Evolutionary conservation across 2,329 filamentous ascomycete genomes (phyloP).

Genomic region (Alternaria gaisen): DNA sequence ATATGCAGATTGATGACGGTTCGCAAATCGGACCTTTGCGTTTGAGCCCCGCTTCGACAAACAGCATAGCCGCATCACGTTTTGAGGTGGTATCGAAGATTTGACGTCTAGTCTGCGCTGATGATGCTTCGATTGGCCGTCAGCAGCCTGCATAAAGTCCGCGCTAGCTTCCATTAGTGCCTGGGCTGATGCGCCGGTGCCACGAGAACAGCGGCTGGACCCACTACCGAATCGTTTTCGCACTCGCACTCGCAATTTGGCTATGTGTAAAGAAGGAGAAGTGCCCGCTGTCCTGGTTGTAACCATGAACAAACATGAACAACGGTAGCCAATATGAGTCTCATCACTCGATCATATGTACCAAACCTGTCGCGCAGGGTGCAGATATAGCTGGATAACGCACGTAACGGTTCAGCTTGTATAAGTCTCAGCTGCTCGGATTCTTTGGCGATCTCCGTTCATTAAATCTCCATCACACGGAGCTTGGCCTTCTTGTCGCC

Average conservation of each 20-base stretch:
- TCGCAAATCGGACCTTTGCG: constrained; percentile 3
- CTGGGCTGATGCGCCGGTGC: constrained; percentile 2
- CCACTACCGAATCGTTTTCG: background rate
- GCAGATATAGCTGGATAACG: background rate
- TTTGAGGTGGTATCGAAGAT: background rate
- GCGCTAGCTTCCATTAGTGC: background rate
- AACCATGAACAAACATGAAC: background rate
- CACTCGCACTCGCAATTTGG: background rate
- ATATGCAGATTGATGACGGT: constrained; percentile 10
- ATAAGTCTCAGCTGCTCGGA: background rate
- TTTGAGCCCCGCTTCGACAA: background rate
- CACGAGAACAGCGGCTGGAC: background rate
- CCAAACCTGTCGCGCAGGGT: background rate
- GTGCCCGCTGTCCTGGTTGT: background rate
- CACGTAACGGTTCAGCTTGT: background rate
- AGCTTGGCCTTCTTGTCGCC: background rate
- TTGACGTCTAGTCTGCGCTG: background rate
- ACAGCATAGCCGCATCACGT: background rate
- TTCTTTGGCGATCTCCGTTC: background rate
- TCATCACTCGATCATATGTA: background rate
- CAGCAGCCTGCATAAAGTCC: constrained; percentile 14
- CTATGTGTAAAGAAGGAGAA: background rate
- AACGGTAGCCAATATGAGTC: background rate
- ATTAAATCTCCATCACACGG: background rate
- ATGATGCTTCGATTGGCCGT: constrained; percentile 4